These are phyloP conservation scores for Globisporangium middletonii DNA, from an alignment of 352 stramenopile genomes.

Conservation along the genomic window DNA sequence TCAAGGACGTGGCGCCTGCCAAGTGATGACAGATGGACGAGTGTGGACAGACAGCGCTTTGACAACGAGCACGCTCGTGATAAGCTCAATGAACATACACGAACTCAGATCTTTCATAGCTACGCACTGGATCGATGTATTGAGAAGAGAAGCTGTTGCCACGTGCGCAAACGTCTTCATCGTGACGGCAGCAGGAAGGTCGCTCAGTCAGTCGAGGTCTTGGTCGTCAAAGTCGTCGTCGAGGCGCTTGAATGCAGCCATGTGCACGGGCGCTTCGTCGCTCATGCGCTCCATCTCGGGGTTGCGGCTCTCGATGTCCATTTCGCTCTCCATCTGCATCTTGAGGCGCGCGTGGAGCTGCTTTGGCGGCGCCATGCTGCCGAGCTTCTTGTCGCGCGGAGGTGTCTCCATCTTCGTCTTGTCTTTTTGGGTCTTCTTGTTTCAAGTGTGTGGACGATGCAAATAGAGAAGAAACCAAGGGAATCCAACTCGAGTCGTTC, in stretches of 20 bases:
- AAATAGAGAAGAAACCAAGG: too few relatives aligned
- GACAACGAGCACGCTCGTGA: too few relatives aligned
- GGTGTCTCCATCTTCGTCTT: slow-evolving; percentile 52
- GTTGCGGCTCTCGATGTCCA: slow-evolving; percentile 43
- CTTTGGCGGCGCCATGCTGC: slow-evolving; percentile 24
- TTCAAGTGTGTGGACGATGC: too few relatives aligned
- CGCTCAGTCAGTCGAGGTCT: slow-evolving; percentile 48
- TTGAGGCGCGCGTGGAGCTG: slow-evolving; percentile 66
- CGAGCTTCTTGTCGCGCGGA: slow-evolving; percentile 36
- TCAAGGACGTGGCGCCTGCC: slow-evolving; percentile 46
- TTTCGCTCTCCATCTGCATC: slow-evolving; percentile 67
- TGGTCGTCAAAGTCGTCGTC: slow-evolving; percentile 76
- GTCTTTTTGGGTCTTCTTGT: too few relatives aligned
- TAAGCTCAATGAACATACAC: too few relatives aligned
- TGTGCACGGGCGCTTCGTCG: slow-evolving; percentile 61
- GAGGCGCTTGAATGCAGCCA: slow-evolving; percentile 39
- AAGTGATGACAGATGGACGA: too few relatives aligned
- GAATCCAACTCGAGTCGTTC: too few relatives aligned
- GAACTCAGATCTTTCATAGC: too few relatives aligned
- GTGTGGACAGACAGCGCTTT: too few relatives aligned
- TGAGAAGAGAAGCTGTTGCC: too few relatives aligned
- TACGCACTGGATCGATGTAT: too few relatives aligned
- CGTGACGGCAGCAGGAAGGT: neutral
- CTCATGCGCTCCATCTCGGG: slow-evolving; percentile 52
- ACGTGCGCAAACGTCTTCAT: neutral